phyloP scores from a whole-genome alignment of 176 grass and related monocot species.

The Rhynchospora pubera region DNA sequence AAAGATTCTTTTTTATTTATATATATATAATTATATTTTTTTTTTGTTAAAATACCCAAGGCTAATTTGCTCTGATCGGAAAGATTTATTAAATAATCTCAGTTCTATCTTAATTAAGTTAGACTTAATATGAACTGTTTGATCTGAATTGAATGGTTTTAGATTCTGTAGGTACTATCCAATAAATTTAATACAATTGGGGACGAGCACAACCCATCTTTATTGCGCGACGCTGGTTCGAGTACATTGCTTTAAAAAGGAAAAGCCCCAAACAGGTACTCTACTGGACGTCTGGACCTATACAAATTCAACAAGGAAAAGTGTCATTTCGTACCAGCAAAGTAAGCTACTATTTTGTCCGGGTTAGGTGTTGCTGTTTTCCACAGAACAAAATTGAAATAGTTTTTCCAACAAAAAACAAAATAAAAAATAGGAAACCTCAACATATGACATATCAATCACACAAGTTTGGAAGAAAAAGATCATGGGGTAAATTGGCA shows the following conservation, averaged over 20 bases:
- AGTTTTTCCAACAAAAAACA: too few species aligned
- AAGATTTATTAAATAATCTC: neutral
- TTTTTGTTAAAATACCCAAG: neutral
- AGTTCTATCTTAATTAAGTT: neutral
- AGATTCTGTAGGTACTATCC: neutral
- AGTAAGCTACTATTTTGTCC: neutral
- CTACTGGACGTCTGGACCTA: too few species aligned
- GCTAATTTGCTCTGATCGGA: neutral
- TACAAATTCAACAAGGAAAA: neutral
- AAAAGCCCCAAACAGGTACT: neutral
- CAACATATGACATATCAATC: neutral
- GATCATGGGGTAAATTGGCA: neutral
- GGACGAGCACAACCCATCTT: too few species aligned
- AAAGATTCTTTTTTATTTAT: neutral
- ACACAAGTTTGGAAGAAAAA: neutral
- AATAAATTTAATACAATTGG: too few species aligned
- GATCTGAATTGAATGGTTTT: neutral
- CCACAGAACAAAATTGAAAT: neutral
- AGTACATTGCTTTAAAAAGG: too few species aligned
- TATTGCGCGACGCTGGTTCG: too few species aligned
- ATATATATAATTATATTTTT: too few species aligned
- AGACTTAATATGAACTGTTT: neutral
- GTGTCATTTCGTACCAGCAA: neutral
- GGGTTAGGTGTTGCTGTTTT: neutral
- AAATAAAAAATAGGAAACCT: neutral